A percentile compares a stretch with the other conserved stretches of the same genome.
Evolutionary conservation across 2,329 filamentous ascomycete genomes (phyloP).

Genomic region (Claviceps africana): DNA sequence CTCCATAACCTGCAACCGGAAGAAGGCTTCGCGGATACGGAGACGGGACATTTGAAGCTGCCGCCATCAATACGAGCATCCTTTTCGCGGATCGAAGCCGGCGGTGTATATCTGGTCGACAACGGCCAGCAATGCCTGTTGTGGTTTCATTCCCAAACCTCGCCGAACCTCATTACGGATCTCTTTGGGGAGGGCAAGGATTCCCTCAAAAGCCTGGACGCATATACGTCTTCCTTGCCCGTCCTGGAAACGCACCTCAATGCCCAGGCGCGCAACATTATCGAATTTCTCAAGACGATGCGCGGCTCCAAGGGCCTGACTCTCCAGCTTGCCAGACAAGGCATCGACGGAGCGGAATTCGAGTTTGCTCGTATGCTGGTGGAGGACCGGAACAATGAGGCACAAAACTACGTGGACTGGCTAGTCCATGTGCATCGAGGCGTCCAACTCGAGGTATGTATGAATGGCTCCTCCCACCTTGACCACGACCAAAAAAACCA

Average conservation of each 20-base stretch:
- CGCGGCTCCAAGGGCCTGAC: slow-evolving; percentile 79
- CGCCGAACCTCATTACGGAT: slow-evolving; percentile 78
- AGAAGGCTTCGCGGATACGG: slow-evolving; percentile 80
- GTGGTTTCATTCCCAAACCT: slow-evolving; percentile 87
- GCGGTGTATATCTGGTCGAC: slow-evolving; percentile 87
- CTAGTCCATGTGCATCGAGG: slow-evolving; percentile 86
- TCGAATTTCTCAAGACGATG: slow-evolving; percentile 70
- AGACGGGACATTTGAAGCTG: slow-evolving; percentile 75
- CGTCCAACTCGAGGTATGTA: slow-evolving; percentile 71
- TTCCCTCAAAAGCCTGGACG: slow-evolving; percentile 62
- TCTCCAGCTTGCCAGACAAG: slow-evolving; percentile 81
- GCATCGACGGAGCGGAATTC: slow-evolving; percentile 86
- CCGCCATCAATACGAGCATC: slow-evolving; percentile 69
- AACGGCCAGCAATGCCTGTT: slow-evolving; percentile 85
- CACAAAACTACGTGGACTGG: slow-evolving; percentile 97
- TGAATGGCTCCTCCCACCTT: background rate
- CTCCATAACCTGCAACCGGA: slow-evolving; percentile 77
- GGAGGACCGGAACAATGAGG: slow-evolving; percentile 94
- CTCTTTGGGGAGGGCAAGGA: slow-evolving; percentile 67
- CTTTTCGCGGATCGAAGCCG: slow-evolving; percentile 79
- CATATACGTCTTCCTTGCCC: slow-evolving; percentile 67
- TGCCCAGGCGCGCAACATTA: slow-evolving; percentile 83
- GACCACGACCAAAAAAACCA: too few species aligned
- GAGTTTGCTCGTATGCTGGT: slow-evolving; percentile 86
- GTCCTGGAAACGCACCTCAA: slow-evolving; percentile 85